phyloP scores from a whole-genome alignment of 495 filamentous ascomycete species.

The Lasiosphaeriaceae sp. region DNA sequence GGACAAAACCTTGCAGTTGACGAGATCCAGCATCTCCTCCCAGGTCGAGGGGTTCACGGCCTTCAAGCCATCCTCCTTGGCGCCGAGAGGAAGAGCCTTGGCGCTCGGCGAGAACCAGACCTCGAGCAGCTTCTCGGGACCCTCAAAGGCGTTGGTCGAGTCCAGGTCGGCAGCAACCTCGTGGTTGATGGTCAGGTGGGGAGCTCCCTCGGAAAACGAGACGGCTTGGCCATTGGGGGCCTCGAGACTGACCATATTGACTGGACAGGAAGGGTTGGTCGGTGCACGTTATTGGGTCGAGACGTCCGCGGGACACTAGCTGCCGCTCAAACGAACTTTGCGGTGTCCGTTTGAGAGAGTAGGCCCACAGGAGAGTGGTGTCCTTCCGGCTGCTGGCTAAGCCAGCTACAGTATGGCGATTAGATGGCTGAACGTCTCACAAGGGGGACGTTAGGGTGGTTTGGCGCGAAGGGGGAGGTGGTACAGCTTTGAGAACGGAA shows the following conservation, averaged over 20 bases:
- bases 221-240: slow-evolving; percentile 76
- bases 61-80: slow-evolving; percentile 77
- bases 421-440: slow-evolving; percentile 50
- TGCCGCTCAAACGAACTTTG: slow-evolving; percentile 88
- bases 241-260: slow-evolving; percentile 77
- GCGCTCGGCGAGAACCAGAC: slow-evolving; percentile 94
- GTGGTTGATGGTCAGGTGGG: slow-evolving; percentile 92
- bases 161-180: slow-evolving; percentile 92
- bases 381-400: slow-evolving; percentile 45
- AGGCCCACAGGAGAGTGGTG: slow-evolving; percentile 75
- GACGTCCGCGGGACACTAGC: slow-evolving; percentile 60
- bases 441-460: slow-evolving; percentile 76
- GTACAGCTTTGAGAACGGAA: slow-evolving; percentile 79
- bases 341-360: slow-evolving; percentile 87
- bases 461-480: slow-evolving; percentile 77
- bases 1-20: slow-evolving; percentile 98
- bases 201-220: slow-evolving; percentile 77
- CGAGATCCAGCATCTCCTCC: slow-evolving; percentile 95
- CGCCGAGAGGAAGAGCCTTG: slow-evolving; percentile 62
- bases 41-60: slow-evolving; percentile 77
- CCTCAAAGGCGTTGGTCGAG: slow-evolving; percentile 95
- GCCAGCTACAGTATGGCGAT: slow-evolving; percentile 50
- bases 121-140: slow-evolving; percentile 96
- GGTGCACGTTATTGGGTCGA: slow-evolving; percentile 21
- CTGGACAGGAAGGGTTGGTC: slow-evolving; percentile 21